Conservation (phyloP, 306 rosid species). For the Urtica urens region DNA sequence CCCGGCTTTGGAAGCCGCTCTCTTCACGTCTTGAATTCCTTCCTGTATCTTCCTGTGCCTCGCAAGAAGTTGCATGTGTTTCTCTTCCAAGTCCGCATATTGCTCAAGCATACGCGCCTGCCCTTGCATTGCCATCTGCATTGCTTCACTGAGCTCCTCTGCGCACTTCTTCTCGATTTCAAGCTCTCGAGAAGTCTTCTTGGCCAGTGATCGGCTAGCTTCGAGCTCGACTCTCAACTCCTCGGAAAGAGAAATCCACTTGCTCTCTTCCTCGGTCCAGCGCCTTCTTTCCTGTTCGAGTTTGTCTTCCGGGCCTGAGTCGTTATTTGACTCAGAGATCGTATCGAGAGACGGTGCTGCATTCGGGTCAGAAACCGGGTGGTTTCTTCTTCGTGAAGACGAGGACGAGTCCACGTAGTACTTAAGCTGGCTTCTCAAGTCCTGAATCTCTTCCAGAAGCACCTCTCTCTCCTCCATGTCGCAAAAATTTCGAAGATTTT, state of each 20-base stretch:
- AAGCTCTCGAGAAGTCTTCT: slow-evolving; percentile 54
- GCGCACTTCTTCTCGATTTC: slow-evolving; percentile 78
- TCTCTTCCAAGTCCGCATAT: slow-evolving; percentile 98
- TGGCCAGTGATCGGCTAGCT: slow-evolving; percentile 51
- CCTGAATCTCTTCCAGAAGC: slow-evolving; percentile 88
- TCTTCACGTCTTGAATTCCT: slow-evolving; percentile 88
- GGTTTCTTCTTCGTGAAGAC: slow-evolving; percentile 39
- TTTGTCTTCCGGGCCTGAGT: slow-evolving; percentile 34
- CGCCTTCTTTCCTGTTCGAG: slow-evolving; percentile 66
- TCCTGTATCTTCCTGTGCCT: slow-evolving; percentile 80
- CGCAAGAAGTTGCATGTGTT: slow-evolving; percentile 68
- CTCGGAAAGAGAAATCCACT: slow-evolving; percentile 82
- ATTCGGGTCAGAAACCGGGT: slow-evolving; percentile 45
- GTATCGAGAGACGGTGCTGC: slow-evolving; percentile 38
- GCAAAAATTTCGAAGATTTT: slow-evolving; percentile 51
- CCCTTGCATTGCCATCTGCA: slow-evolving; percentile 78
- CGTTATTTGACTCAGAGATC: slow-evolving; percentile 38
- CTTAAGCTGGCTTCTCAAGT: slow-evolving; percentile 84
- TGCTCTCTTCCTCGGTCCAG: slow-evolving; percentile 91
- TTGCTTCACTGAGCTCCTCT: slow-evolving; percentile 81
- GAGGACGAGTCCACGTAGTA: slow-evolving; percentile 63
- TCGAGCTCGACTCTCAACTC: slow-evolving; percentile 86
- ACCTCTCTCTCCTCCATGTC: slow-evolving; percentile 91
- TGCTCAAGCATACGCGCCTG: slow-evolving; percentile 85
- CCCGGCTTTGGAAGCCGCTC: slow-evolving; percentile 92